Base-by-base conservation (phyloP, 345 rosid species). In the Syzygium aqueum region DNA sequence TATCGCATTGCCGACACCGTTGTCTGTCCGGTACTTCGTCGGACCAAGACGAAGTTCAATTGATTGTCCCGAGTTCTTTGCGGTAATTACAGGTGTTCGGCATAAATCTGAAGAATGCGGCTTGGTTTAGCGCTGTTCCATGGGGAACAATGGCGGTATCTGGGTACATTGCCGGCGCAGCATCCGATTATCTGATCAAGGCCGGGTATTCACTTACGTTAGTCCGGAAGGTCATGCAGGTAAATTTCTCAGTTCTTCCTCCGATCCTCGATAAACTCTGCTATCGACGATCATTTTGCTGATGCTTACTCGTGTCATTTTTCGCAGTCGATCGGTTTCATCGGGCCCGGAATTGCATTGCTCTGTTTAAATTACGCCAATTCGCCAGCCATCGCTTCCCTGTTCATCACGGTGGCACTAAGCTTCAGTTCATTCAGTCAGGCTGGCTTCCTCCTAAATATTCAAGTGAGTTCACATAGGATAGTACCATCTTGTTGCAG, bases 101-200 rank as follows among this genome's bases (percentile, higher is more conserved):
- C 89, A 95, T 97, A 88, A 96, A 97, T 90, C 88, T 97, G 92
- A 95, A 95, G 93, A 96, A 97, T 87, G 99, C 99, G 7, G 99
- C 99, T 59, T 97, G 99, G 99, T 96, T 97, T 87, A 95, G 99
- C 83, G 99, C 99, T 16, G 94, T 96, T 85, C 99, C 99, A 46
- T 96, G 99, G 99, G 99, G 94, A 21, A 93, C 97, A 84, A 97
- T 96, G 99, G 99, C 99, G 7, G 50, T 93, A 65, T 96, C 93
- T 16, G 99, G 99, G 53, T 97, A 95, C 91, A 51, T 93, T 59
- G 99, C 99, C 6, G 99, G 99, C 5, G 88, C 92, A n/a, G 82
- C 90, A 50, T 96, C 99, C 0, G 99, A 97, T 92, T 88, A 78
- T 27, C 87, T 96, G 83, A 94, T 95, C 88, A 93, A 92, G 89